Conservation (phyloP, 2,329 filamentous ascomycete species). For the Nemania sp. region DNA sequence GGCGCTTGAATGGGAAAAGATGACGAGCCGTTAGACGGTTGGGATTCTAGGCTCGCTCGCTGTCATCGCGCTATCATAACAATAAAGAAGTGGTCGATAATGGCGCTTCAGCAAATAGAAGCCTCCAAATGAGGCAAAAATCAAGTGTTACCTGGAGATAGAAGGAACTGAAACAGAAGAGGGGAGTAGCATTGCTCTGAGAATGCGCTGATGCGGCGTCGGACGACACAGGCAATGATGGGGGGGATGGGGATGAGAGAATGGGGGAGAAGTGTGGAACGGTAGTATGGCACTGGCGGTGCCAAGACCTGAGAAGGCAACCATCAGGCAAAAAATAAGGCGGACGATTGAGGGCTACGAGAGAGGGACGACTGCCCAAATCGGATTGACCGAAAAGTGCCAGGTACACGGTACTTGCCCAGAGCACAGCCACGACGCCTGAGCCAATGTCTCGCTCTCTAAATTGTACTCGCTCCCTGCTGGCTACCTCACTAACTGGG, state of each 20-base stretch:
- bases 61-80: neutral
- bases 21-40: too few relatives aligned
- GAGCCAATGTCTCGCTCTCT: too few relatives aligned
- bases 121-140: constrained; percentile 2
- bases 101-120: neutral
- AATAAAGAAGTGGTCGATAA: neutral
- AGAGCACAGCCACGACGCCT: constrained; percentile 12
- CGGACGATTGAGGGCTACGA: constrained; percentile 19
- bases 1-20: neutral
- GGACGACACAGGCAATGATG: neutral
- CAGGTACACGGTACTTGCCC: neutral
- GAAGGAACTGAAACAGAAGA: neutral
- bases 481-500: too few relatives aligned
- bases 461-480: too few relatives aligned
- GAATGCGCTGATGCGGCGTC: neutral
- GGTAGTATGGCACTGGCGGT: constrained; percentile 1
- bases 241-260: constrained; percentile 6
- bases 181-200: constrained; percentile 6
- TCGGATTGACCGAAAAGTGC: constrained; percentile 8
- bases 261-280: neutral
- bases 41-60: neutral
- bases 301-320: constrained; percentile 32
- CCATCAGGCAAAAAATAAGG: constrained; percentile 29
- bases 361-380: neutral
- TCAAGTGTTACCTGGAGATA: neutral